Base-by-base conservation (phyloP, 1,284 basidiomycete genomes). In the Cryptococcus amylolentus region DNA sequence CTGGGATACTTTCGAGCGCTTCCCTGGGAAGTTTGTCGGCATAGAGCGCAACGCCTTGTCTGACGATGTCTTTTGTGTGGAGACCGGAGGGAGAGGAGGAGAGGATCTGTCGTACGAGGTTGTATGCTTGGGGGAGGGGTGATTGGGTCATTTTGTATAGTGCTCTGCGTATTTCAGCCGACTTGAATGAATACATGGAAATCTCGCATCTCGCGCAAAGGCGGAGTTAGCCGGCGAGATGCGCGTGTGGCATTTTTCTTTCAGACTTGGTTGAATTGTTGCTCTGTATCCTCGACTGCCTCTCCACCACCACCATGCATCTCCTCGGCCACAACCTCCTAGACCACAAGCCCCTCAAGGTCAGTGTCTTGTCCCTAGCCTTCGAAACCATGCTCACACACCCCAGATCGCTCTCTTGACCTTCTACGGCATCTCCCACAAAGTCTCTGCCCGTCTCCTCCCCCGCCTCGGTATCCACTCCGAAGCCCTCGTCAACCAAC, bases 401-500 rank as follows among this genome's bases (percentile, higher is more conserved):
- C 9, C 37, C 45, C 68, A 82, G 81, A 78, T 82, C 63, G 81
- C 82, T 8, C 69, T 83, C 39, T 77, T 75, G 6, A 73, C 77
- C 40, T 83, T 82, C 67, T 80, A 81, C 68, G 82, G 82, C 49
- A 77, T 83, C 55, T 77, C 73, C 4, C 75, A 81, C 57, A 58
- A 67, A 39, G 78, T 77, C 10, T 72, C 81, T 2, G 61, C 69
- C 3, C 75, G 76, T 6, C 75, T 82, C 16, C 79, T 81, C 60
- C 80, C 81, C 1, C 73, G 81, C 18, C 76, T 83, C 4, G 75
- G 77, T 39, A 78, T 83, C 58, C 81, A 81, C 68, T 62, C 71
- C 66, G 49, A 75, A 71, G 62, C 77, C 59, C 44, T 77, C 75
- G 56, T 76, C 54, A 49, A 77, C 66, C 54, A 72, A 73, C 42